Evolutionary conservation across 106 monocot genomes (phyloP), one percentile per base, ranked within the genome.

Genomic region (Chionographis japonica): DNA sequence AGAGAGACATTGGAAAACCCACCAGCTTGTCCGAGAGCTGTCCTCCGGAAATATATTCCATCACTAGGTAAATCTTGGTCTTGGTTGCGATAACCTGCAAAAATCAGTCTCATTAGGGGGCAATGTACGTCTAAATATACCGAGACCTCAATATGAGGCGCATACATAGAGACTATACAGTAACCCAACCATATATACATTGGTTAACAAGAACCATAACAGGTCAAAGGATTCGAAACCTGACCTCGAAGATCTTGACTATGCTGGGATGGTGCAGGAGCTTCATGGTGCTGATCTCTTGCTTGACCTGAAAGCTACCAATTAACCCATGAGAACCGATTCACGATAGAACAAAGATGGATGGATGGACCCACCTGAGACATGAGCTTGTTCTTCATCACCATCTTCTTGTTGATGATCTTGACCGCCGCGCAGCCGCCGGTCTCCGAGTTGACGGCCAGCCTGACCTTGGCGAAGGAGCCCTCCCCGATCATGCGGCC

Each of bases 281-380:
- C 78, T 83, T 90, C 90, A 86, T 90, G 14, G 83, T 65, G 36
- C 83, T 84, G 60, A 90, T 90, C 74, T 90, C 90, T 68, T 83
- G 86, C 73, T 78, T 70, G 17, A 90, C 83, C 90, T 90, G 63
- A n/a, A n/a, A n/a, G n/a, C n/a, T n/a, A n/a, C n/a, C n/a, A n/a
- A n/a, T n/a, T n/a, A n/a, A n/a, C n/a, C n/a, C n/a, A n/a, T n/a
- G n/a, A n/a, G n/a, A n/a, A n/a, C n/a, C n/a, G n/a, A n/a, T n/a
- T n/a, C n/a, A n/a, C n/a, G n/a, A n/a, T n/a, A n/a, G n/a, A n/a
- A n/a, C n/a, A n/a, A n/a, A n/a, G n/a, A n/a, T n/a, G n/a, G n/a
- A n/a, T n/a, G n/a, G n/a, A n/a, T n/a, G n/a, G n/a, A 35, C 68
- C 39, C 2, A 86, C 90, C 86, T 90, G 90, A 62, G 76, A 58